Base-by-base conservation (phyloP, 1,284 basidiomycete species). In the Volvariella surrecta region DNA sequence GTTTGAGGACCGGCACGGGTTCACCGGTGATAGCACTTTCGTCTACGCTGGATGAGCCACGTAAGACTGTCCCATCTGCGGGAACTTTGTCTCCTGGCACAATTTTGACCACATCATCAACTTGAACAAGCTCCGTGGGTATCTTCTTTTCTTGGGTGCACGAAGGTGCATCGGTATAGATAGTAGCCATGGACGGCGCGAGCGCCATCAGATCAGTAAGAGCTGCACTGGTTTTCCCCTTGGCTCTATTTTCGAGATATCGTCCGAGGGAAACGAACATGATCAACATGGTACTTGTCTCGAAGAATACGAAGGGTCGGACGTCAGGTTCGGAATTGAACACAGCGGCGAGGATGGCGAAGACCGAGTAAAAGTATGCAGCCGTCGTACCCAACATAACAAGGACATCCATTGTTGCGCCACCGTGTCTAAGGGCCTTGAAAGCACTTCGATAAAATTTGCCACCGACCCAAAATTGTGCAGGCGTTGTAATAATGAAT, bases 1-100 rank as follows among this genome's bases (percentile, higher is more conserved):
- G 76, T 64, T 99, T 99, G 47, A 84, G 64, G 1, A 92, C 82
- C 1, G 94, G 91, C 2, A 95, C 62, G n/a, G 92, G 85, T 63
- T 99, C 96, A 40, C 96, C 96, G 0, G 96, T 99, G 50, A 99
- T 84, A 49, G 96, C 95, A 53, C 90, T 93, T 66, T 99, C 96
- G 63, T 99, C 95, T 19, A 99, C 77, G 20, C 79, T 83, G 4
- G 90, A 94, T 9, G 84, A 78, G 4, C 96, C 96, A 32, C 76
- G 75, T 17, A 93, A 57, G 39, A 99, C 89, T 2, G 81, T 84
- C 2, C 96, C 96, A 56, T 99, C 96, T 0, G 96, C 95, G 1
- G 96, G 90, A 8, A 99, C 78, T 67, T 93, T 95, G 59, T 99
- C 95, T 2, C 96, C 96, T 0, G 96, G 96, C 0, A 97, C 86